Conservation (phyloP, 345 rosid species). For the Syzygium aqueum region DNA sequence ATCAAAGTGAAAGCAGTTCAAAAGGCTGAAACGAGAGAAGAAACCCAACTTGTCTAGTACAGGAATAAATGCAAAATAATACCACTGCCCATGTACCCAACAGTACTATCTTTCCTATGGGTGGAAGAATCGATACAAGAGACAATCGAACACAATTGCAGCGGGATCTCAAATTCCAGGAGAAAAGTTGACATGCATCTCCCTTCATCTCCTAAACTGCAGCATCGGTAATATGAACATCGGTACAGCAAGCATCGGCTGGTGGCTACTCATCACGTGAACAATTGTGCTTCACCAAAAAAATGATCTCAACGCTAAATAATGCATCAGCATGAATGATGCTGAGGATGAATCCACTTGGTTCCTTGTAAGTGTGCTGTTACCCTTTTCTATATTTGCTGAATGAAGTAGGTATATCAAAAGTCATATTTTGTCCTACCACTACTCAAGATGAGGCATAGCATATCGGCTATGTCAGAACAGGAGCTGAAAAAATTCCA, state of each 20-base stretch:
- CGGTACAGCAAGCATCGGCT: background rate
- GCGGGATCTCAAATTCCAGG: background rate
- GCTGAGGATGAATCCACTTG: background rate
- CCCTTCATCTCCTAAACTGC: background rate
- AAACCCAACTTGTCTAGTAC: background rate
- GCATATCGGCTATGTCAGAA: constrained; percentile 52
- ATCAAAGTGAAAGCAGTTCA: background rate
- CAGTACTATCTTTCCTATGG: background rate
- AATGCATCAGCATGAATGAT: background rate
- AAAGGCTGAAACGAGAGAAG: background rate
- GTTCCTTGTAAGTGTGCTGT: background rate
- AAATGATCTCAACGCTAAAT: background rate
- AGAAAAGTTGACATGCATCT: background rate
- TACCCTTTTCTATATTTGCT: background rate
- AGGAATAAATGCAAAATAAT: background rate
- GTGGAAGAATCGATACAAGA: background rate
- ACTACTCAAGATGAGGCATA: constrained; percentile 74
- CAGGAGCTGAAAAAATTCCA: constrained; percentile 66
- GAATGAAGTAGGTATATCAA: constrained; percentile 5
- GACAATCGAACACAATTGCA: background rate
- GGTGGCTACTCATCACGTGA: background rate
- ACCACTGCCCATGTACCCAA: background rate
- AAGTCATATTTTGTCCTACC: constrained; percentile 96
- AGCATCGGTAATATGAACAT: background rate
- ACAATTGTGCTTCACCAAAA: background rate